Base-by-base conservation (phyloP, 1,139 yeast species). In the Pichia sp. region DNA sequence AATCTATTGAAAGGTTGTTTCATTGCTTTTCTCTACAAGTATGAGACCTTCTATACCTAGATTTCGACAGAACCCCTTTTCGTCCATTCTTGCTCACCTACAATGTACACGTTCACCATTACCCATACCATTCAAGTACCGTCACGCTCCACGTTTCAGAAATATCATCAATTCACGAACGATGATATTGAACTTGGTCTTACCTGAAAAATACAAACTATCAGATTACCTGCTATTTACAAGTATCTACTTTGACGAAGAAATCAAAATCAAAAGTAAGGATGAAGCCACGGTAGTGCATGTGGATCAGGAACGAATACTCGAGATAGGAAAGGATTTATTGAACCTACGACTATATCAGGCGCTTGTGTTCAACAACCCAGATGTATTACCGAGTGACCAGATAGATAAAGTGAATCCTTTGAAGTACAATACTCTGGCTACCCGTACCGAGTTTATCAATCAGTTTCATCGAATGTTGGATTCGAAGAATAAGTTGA, bases 81-180 rank as follows among this genome's bases (percentile, higher is more conserved):
- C n/a, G n/a, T n/a, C n/a, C n/a, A n/a, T n/a, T n/a, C n/a, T 39
- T 11, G 29, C 35, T 8, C 32, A 34, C 18, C 6, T 34, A 10
- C 32, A 33, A 18, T 14, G 27, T 11, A 37, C 29, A 6, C 28
- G 37, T 6, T 29, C 32, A 4, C 26, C 27, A 18, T 13, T 34
- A 9, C 24, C 47, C 4, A 16, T 36, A 10, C 25, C 27, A 3
- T 41, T 32, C 22, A 47, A 43, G 34, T 50, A 39, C 30, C 23
- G 39, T 11, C 34, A 38, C 28, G 36, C 37, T 27, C 20, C 41
- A 5, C 35, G 30, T 9, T 51, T 47, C 33, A 24, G 52, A 31
- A 41, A 46, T 18, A 46, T 34, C 20, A 48, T 51, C 5, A 47
- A 48, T 26, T 41, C 52, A 3, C 33, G 54, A 25, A 39, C 46